Evolutionary conservation across 768 basidiomycete species (phyloP).

Genomic region (Rhizopogon sp.): DNA sequence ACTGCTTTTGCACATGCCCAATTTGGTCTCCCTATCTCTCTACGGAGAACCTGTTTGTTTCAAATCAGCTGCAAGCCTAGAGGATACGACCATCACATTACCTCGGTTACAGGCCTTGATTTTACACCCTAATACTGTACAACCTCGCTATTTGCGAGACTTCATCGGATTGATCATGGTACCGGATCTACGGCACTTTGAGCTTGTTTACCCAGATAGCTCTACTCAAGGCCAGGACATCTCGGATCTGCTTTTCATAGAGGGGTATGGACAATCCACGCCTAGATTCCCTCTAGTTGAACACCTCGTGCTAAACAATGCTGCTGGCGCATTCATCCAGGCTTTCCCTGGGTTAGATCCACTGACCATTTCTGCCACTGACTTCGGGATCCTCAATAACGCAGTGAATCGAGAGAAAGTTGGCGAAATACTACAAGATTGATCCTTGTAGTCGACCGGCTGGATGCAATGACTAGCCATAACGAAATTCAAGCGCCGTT

Average conservation of each 20-base stretch:
- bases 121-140: conserved; percentile 24
- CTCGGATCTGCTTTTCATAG: conserved; percentile 18
- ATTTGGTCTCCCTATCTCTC: conserved; percentile 20
- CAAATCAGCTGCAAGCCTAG: conserved; percentile 8
- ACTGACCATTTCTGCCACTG: conserved; percentile 20
- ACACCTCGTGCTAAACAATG: conserved; percentile 21
- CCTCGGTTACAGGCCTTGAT: conserved; percentile 25
- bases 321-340: conserved; percentile 20
- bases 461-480: not conserved
- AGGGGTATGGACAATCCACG: not conserved
- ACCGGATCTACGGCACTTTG: conserved; percentile 25
- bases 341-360: conserved; percentile 19
- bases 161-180: conserved; percentile 23
- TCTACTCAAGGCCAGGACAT: conserved; percentile 22
- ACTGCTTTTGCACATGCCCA: conserved; percentile 17
- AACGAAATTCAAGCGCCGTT: not conserved
- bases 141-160: conserved; percentile 27
- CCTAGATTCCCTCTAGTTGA: conserved; percentile 24
- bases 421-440: not conserved
- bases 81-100: conserved; percentile 11
- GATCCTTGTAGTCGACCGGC: not conserved
- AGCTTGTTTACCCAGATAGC: conserved; percentile 28
- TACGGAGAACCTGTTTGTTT: conserved; percentile 25
- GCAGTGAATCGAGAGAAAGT: not conserved
- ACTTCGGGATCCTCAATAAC: conserved; percentile 18